These are phyloP conservation scores for Solanum appendiculatum DNA, from an alignment of 257 asterid species.

Conservation along the genomic window DNA sequence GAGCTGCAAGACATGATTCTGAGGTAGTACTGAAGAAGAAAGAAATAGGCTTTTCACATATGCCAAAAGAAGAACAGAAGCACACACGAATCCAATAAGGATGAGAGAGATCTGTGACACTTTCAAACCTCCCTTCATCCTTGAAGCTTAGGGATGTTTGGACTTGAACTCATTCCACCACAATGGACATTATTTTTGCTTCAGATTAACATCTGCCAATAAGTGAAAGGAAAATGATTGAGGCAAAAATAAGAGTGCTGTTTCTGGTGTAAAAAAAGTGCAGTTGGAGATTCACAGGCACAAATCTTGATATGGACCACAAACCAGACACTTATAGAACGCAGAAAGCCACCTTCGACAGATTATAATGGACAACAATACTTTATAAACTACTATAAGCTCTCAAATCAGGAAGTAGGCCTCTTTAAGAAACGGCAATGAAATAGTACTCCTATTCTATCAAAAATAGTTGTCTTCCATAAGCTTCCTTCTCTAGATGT, in stretches of 20 bases:
- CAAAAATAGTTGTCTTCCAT: background rate
- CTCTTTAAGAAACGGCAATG: background rate
- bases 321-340: background rate
- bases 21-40: slow-evolving; percentile 47
- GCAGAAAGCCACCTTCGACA: background rate
- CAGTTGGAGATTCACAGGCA: background rate
- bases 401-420: background rate
- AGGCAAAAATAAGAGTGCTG: background rate
- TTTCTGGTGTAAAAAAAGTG: background rate
- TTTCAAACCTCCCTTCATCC: slow-evolving; percentile 90
- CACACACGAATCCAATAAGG: slow-evolving; percentile 71
- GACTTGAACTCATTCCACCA: slow-evolving; percentile 24
- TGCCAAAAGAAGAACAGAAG: slow-evolving; percentile 54
- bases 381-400: background rate
- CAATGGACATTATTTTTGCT: background rate
- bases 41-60: slow-evolving; percentile 69
- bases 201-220: slow-evolving; percentile 1
- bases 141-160: slow-evolving; percentile 11
- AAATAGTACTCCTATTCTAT: background rate
- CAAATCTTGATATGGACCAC: background rate
- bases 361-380: background rate
- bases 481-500: background rate
- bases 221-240: background rate
- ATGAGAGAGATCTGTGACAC: slow-evolving; percentile 69
- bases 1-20: slow-evolving; percentile 26